A percentile compares a stretch with the other conserved stretches of the same genome.
These are phyloP conservation scores for Pseudozyma tsukubaensis DNA, from an alignment of 1,284 basidiomycete species.

Conservation along the genomic window DNA sequence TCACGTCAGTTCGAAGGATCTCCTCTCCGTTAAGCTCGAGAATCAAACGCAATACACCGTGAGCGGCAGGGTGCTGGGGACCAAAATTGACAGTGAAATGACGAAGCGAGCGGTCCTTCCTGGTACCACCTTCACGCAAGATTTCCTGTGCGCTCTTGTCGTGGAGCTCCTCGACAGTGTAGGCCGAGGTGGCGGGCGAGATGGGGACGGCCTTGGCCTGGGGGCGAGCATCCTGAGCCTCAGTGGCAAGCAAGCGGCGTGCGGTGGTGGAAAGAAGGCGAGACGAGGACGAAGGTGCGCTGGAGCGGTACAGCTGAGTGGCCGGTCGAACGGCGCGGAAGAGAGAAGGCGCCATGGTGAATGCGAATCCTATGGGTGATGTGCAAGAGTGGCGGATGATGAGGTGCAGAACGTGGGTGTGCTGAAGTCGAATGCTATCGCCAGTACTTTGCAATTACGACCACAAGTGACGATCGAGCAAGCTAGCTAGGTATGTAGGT, in stretches of 20 bases:
- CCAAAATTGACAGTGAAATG: conserved; percentile 70
- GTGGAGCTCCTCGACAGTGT: conserved; percentile 73
- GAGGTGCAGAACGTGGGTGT: conserved; percentile 2
- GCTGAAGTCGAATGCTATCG: neutral
- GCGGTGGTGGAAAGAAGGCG: conserved; percentile 37
- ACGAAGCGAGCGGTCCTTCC: conserved; percentile 81
- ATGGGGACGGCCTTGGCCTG: conserved; percentile 36
- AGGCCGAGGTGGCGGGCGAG: conserved; percentile 51
- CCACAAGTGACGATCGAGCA: neutral
- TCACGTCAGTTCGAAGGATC: conserved; percentile 65
- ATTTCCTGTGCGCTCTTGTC: conserved; percentile 81
- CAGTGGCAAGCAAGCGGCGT: conserved; percentile 52
- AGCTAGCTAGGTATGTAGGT: neutral
- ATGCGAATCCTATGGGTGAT: neutral
- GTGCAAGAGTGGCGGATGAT: conserved; percentile 18
- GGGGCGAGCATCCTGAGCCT: conserved; percentile 46
- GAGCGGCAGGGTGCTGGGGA: conserved; percentile 95
- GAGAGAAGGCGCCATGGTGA: conserved; percentile 46
- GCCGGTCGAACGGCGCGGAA: conserved; percentile 48
- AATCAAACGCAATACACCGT: conserved; percentile 97
- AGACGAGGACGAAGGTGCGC: conserved; percentile 37
- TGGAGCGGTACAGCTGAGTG: conserved; percentile 36
- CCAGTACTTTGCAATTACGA: neutral
- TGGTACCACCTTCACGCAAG: conserved; percentile 78
- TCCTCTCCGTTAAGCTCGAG: conserved; percentile 95